phyloP scores from a whole-genome alignment of 345 rosid genomes.

The Eucalyptus camaldulensis region DNA sequence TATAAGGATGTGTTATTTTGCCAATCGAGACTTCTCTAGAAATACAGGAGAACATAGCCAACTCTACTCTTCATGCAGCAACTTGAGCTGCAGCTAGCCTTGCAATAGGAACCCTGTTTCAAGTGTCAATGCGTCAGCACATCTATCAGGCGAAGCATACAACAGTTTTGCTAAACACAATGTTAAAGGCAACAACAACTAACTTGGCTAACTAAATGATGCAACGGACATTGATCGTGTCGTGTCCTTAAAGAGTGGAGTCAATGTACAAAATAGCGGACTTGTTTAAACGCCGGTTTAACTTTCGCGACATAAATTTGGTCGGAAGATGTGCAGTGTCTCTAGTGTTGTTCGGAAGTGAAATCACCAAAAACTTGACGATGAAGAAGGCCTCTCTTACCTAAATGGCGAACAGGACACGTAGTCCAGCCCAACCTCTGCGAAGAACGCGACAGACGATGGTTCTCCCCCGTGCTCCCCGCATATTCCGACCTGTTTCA shows the following conservation, averaged over 20 bases:
- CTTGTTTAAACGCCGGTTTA: not conserved
- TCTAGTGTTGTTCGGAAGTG: not conserved
- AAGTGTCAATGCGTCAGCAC: not conserved
- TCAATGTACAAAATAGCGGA: not conserved
- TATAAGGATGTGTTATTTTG: not conserved
- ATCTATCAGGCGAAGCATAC: not conserved
- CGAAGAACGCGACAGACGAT: conserved; percentile 80
- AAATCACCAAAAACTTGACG: not conserved
- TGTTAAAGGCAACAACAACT: not conserved
- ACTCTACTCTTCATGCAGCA: conserved; percentile 23
- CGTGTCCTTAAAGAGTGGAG: not conserved
- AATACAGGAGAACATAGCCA: not conserved
- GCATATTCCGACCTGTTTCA: conserved; percentile 69
- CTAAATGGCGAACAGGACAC: conserved; percentile 98
- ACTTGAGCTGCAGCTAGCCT: conserved; percentile 90
- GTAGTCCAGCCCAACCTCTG: conserved; percentile 82
- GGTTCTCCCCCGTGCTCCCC: conserved; percentile 99
- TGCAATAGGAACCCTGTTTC: conserved; percentile 69
- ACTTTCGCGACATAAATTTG: not conserved
- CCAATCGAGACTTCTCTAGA: not conserved
- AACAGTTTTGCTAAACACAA: not conserved
- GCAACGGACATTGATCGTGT: not conserved
- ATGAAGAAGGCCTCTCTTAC: conserved; percentile 3
- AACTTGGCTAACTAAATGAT: not conserved
- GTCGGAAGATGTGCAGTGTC: not conserved